Conservation (phyloP, 1,284 basidiomycete species). For the Uromyces viciae-fabae region DNA sequence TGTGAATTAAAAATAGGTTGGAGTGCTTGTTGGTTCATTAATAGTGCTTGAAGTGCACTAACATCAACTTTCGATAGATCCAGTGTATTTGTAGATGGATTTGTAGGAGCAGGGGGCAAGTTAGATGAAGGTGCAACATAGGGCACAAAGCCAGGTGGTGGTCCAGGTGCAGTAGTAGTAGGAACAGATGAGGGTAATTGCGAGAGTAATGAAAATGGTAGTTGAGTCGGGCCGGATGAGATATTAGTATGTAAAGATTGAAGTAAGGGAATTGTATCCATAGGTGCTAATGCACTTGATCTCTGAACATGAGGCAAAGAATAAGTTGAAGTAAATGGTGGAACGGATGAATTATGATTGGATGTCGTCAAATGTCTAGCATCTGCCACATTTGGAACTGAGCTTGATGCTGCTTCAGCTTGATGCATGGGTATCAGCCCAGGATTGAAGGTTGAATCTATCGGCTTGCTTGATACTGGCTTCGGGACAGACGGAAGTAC, state of each 20-base stretch:
- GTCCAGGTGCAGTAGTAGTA: background rate
- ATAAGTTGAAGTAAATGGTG: background rate
- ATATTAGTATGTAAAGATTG: slow-evolving; percentile 33
- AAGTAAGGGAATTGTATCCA: slow-evolving; percentile 31
- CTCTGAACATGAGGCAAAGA: slow-evolving; percentile 2
- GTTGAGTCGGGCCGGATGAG: slow-evolving; percentile 24
- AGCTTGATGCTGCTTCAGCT: background rate
- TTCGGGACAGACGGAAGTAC: slow-evolving; percentile 50
- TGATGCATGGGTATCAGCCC: background rate
- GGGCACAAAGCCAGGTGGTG: slow-evolving; percentile 41
- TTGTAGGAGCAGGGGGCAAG: background rate
- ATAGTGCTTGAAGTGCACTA: slow-evolving; percentile 25
- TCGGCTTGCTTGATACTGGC: background rate
- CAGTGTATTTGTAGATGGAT: slow-evolving; percentile 3
- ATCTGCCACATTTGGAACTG: background rate
- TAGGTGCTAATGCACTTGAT: background rate
- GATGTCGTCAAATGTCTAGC: background rate
- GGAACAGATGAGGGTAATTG: slow-evolving; percentile 5
- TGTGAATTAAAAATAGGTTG: background rate
- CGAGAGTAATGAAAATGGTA: slow-evolving; percentile 24
- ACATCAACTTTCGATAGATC: slow-evolving; percentile 42
- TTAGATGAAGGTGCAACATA: slow-evolving; percentile 21
- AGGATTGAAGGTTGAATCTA: background rate
- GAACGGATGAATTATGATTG: background rate
- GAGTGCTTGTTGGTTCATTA: slow-evolving; percentile 27